These are phyloP conservation scores for Mycena venus DNA, from an alignment of 768 basidiomycete species.

Conservation along the genomic window DNA sequence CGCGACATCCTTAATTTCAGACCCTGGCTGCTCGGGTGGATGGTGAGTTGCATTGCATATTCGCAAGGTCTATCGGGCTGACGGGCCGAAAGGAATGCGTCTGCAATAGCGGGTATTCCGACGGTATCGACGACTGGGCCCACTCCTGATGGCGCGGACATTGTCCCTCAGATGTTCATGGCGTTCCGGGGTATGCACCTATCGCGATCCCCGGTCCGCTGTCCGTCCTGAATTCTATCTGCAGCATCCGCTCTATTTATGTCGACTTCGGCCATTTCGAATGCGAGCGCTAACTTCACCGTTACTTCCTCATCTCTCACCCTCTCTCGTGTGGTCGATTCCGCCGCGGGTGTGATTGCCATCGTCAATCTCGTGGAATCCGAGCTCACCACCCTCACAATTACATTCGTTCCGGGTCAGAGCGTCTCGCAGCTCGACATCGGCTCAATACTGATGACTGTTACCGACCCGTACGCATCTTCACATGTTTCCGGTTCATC, in stretches of 20 bases:
- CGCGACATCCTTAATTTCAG: constrained; percentile 29
- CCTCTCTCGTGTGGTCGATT: constrained; percentile 54
- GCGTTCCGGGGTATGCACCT: constrained; percentile 61
- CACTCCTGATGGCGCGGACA: constrained; percentile 51
- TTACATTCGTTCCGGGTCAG: constrained; percentile 52
- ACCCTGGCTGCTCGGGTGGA: constrained; percentile 55
- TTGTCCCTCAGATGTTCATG: constrained; percentile 71
- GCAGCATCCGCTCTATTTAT: constrained; percentile 61
- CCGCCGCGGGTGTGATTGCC: constrained; percentile 53
- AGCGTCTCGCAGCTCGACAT: constrained; percentile 52
- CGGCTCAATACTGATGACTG: constrained; percentile 51
- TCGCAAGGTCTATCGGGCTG: background rate
- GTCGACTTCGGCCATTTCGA: constrained; percentile 57
- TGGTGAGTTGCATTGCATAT: constrained; percentile 51
- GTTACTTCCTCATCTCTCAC: constrained; percentile 53
- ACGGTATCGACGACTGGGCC: constrained; percentile 60
- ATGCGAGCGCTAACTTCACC: constrained; percentile 67
- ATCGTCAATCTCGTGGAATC: constrained; percentile 56
- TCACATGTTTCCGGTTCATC: background rate
- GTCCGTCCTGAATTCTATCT: background rate
- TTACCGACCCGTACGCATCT: constrained; percentile 41
- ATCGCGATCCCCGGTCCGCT: background rate
- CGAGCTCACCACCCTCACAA: constrained; percentile 55
- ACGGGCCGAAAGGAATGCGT: constrained; percentile 43
- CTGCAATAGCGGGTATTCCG: constrained; percentile 34